Evolutionary conservation across 2,329 filamentous ascomycete genomes (phyloP), one percentile per base, ranked within the genome.

Genomic region (Epichloe gansuensis): DNA sequence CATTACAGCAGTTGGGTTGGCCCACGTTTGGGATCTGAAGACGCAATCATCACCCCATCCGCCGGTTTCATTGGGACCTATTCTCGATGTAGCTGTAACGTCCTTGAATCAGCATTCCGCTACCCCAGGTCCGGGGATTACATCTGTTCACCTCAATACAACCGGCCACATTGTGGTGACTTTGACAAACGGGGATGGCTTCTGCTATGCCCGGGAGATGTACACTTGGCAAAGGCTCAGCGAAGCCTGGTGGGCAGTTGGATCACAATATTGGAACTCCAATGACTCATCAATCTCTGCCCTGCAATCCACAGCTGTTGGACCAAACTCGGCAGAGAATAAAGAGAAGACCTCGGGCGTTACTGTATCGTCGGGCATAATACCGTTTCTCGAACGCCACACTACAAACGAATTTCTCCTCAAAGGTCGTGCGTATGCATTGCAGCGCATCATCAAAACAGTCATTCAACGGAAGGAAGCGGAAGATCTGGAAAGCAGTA

Each of bases 241-340:
- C 2, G 94, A 98, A 65, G 80, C 88, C 2, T 98, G 93, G 93
- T 98, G 93, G 90, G 91, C 91, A 0, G 90, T 97, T 0, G 91
- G 91, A 17, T 95, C 88, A 60, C 93, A 98, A 65, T 98, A 98
- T 67, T 98, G 93, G 94, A 97, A 98, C 68, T 94, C 90, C 1
- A 95, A 90, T 51, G 93, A 96, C 62, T 90, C 89, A 2, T 90
- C 90, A 0, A 82, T 95, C 51, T 84, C 86, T 47, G 87, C 90
- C 49, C 70, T 95, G 39, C 83, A 89, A 58, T 82, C 87, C 2
- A 84, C 82, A 1, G 82, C 82, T 9, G 77, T 84, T 7, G 82
- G 84, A 0, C 74, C 81, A 2, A 74, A 75, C 42, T 73, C 75
- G 21, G 70, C 65, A 35, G 74, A 72, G 54, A 66, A 60, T 12